Conservation (phyloP, 805 yeast species). For the Kluyveromyces lactis region DNA sequence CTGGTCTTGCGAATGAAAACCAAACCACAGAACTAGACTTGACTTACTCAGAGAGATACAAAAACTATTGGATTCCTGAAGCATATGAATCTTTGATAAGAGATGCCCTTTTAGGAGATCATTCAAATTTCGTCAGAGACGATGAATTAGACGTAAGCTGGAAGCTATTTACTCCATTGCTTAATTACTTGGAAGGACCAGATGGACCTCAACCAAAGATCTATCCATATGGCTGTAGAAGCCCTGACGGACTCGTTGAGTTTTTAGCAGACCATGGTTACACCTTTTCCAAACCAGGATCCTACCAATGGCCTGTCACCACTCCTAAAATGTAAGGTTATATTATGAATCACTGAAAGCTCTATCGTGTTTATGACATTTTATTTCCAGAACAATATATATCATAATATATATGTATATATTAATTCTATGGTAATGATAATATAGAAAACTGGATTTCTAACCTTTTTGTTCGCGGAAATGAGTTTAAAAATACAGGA, state of each 20-base stretch:
- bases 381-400: no score
- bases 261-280: constrained; percentile 69
- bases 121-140: constrained; percentile 95
- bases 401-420: no score
- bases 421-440: no score
- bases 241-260: constrained; percentile 58
- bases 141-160: constrained; percentile 94
- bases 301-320: constrained; percentile 89
- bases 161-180: constrained; percentile 86
- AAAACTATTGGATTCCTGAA: constrained; percentile 91
- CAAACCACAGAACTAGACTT: constrained; percentile 85
- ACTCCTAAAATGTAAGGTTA: constrained; percentile 29
- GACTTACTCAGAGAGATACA: constrained; percentile 72
- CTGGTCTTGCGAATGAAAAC: constrained; percentile 79
- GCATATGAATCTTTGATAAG: constrained; percentile 94
- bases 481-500: no score
- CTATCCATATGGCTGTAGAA: constrained; percentile 88
- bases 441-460: no score
- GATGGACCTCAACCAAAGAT: constrained; percentile 56
- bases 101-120: constrained; percentile 86
- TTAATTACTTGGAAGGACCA: constrained; percentile 67
- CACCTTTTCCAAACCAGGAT: constrained; percentile 49
- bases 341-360: no score
- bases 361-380: no score
- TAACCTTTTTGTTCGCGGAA: no score